Evolutionary conservation across 345 rosid genomes (phyloP).

Genomic region (Cardamine resedifolia): DNA sequence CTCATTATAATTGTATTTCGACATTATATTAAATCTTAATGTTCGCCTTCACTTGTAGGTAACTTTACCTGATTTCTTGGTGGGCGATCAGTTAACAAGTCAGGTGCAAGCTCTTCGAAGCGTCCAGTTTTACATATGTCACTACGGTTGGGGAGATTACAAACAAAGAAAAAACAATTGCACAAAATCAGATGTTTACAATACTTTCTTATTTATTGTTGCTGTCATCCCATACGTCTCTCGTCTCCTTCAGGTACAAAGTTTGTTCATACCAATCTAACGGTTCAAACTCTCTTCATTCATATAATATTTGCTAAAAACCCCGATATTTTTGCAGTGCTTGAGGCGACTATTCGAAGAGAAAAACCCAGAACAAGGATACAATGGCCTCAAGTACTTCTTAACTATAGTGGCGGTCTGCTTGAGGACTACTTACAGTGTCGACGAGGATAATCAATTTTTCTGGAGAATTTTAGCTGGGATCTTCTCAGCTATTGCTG

Average conservation of each 20-base stretch:
- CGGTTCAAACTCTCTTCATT: background rate
- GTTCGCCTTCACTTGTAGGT: constrained; percentile 44
- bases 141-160: constrained; percentile 69
- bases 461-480: constrained; percentile 50
- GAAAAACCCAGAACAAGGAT: constrained; percentile 53
- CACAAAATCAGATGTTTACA: constrained; percentile 31
- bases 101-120: constrained; percentile 78
- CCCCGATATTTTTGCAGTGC: constrained; percentile 43
- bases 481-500: constrained; percentile 51
- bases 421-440: constrained; percentile 52
- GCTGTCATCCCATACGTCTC: constrained; percentile 53
- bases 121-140: constrained; percentile 67
- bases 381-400: constrained; percentile 60
- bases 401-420: constrained; percentile 61
- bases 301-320: constrained; percentile 7
- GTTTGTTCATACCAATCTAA: background rate
- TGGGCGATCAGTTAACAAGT: constrained; percentile 71
- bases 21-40: background rate
- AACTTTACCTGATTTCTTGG: constrained; percentile 61
- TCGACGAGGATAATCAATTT: constrained; percentile 20
- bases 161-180: constrained; percentile 47
- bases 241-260: constrained; percentile 61
- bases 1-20: background rate
- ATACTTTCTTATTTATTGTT: constrained; percentile 52
- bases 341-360: constrained; percentile 63